Conservation (phyloP, 768 basidiomycete species). For the Boletus barrowsii region DNA sequence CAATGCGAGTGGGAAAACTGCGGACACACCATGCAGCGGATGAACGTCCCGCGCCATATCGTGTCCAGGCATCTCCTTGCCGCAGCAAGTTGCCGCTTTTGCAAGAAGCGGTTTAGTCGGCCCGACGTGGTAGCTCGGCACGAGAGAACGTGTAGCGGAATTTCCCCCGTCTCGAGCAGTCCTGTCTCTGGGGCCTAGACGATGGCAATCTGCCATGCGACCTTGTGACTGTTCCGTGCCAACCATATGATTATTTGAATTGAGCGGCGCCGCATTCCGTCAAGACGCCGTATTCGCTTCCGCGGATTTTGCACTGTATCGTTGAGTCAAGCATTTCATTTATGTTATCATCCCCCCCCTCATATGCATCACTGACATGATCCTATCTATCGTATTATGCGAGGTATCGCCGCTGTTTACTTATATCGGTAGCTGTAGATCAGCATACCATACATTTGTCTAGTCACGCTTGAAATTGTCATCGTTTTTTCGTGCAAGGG, state of each 20-base stretch:
- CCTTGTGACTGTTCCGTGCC: background rate
- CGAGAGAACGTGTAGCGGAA: constrained; percentile 20
- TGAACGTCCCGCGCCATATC: constrained; percentile 30
- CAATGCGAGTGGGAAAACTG: constrained; percentile 26
- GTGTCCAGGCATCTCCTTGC: constrained; percentile 28
- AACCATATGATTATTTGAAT: background rate
- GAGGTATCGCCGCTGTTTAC: background rate
- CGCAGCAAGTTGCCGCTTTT: constrained; percentile 22
- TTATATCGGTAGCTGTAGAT: background rate
- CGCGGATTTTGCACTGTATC: background rate
- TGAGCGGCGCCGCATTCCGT: background rate
- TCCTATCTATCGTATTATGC: constrained; percentile 5
- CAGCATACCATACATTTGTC: background rate
- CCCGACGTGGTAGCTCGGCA: constrained; percentile 29
- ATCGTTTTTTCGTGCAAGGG: background rate
- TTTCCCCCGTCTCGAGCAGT: background rate
- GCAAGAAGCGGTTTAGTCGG: constrained; percentile 22
- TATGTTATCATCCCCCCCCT: constrained; percentile 4
- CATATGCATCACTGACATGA: background rate
- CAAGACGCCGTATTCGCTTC: constrained; percentile 1
- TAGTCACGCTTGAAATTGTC: background rate
- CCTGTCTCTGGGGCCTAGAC: background rate
- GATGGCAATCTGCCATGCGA: background rate
- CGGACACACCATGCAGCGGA: constrained; percentile 23
- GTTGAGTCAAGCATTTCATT: constrained; percentile 6